Percentiles rank a stretch among this genome's conserved stretches.
Evolutionary conservation across 1,284 basidiomycete species (phyloP).

Genomic region (Marasmius tenuissimus): DNA sequence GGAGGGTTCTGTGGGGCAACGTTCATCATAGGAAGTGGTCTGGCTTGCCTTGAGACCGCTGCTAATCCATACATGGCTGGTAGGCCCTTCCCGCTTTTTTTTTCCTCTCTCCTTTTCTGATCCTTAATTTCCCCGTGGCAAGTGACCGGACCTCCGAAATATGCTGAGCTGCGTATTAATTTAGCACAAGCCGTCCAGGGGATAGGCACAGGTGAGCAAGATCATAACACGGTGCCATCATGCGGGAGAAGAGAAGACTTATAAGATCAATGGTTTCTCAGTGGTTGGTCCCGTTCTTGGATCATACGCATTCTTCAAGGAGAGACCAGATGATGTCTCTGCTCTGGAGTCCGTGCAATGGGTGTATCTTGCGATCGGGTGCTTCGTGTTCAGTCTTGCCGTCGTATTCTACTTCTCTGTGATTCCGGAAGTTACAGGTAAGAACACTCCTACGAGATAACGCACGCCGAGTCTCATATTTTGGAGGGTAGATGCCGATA

Average conservation of each 20-base stretch:
- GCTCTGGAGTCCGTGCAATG: constrained; percentile 34
- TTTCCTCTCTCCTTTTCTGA: background rate
- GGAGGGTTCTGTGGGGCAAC: constrained; percentile 37
- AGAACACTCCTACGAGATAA: background rate
- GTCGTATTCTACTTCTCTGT: constrained; percentile 32
- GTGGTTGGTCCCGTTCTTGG: constrained; percentile 33
- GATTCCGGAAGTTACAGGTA: constrained; percentile 35
- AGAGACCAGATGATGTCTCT: constrained; percentile 25
- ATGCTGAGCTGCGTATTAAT: constrained; percentile 36
- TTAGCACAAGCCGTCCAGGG: constrained; percentile 34
- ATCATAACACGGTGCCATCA: too few species aligned
- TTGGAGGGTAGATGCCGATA: constrained; percentile 27
- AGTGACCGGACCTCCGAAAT: constrained; percentile 32
- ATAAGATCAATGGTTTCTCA: background rate
- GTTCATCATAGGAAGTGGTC: constrained; percentile 34
- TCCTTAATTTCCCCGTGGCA: constrained; percentile 1
- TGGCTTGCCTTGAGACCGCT: constrained; percentile 33
- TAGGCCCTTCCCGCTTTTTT: constrained; percentile 8
- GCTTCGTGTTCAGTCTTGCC: constrained; percentile 33
- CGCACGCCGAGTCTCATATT: background rate
- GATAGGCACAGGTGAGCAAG: constrained; percentile 22
- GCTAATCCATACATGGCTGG: constrained; percentile 38
- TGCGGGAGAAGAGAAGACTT: too few species aligned
- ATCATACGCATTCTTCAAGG: constrained; percentile 34
- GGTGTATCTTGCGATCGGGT: constrained; percentile 33